Base-by-base conservation (phyloP, 345 rosid genomes). In the Murraya paniculata region DNA sequence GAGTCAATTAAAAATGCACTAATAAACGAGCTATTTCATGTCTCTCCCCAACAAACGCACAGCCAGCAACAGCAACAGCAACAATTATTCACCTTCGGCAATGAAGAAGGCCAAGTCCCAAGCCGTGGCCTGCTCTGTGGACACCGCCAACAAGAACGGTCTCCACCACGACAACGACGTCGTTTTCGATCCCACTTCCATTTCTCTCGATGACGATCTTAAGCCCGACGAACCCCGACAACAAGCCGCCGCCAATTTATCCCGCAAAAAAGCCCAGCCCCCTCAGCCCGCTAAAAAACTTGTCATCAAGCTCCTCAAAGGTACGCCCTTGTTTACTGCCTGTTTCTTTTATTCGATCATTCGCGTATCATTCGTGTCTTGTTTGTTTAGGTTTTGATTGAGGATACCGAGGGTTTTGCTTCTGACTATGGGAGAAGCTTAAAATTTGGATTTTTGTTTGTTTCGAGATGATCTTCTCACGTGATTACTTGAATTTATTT, bases 31-130 rank as follows among this genome's bases (percentile, higher is more conserved):
- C 57, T 72, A 64, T 74, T 87, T 85, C 76, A 93, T 93, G 98
- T 93, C 94, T 93, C 93, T 86, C 88, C 94, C 98, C 82, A 89
- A 86, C 85, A 90, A 90, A 86, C 96, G 92, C 89, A 86, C 92
- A 77, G 84, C 83, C 87, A 68, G 74, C 85, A 71, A 36, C 81
- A 65, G 67, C 81, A 41, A 78, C 78, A 30, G 75, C n/a, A 41
- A 65, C 67, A 38, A 25, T 30, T 61, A 31, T 64, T 78, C 18
- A 64, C 82, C 72, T 35, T 77, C 64, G 21, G 74, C 86, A 27
- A 91, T 90, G 95, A 91, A 91, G 93, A 91, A 91, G 82, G 88
- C 91, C 78, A 91, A 88, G 86, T 83, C 93, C 18, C 95, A 89
- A 73, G 88, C 89, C 67, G 82, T 86, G 68, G 90, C 90, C 38